Evolutionary conservation across 1,284 basidiomycete genomes (phyloP).

Genomic region (Sporisorium graminicola): DNA sequence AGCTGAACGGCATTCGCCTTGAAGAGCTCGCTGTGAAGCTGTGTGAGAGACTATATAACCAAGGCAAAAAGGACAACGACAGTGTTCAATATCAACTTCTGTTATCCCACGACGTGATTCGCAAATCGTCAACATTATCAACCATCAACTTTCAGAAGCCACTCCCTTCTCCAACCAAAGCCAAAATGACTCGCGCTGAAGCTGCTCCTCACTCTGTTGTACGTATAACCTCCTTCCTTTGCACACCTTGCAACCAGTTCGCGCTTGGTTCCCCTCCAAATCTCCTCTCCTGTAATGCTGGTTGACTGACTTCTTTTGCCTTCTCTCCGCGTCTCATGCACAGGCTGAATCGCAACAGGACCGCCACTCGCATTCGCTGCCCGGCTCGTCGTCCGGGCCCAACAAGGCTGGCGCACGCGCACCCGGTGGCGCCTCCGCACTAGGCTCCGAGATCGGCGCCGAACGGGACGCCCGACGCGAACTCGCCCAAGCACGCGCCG

Average conservation of each 20-base stretch:
- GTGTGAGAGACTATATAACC: too few species aligned
- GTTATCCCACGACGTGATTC: too few species aligned
- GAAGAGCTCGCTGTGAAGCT: too few species aligned
- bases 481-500: constrained; percentile 20
- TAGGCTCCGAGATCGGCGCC: constrained; percentile 41
- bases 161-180: not conserved
- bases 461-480: constrained; percentile 41
- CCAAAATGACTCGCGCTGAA: constrained; percentile 42
- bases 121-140: not conserved
- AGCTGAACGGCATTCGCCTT: too few species aligned
- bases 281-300: not conserved
- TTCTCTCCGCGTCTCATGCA: too few species aligned
- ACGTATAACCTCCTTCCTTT: constrained; percentile 9
- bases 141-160: not conserved
- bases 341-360: constrained; percentile 40
- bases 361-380: constrained; percentile 26
- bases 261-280: too few species aligned
- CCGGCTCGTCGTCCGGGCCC: constrained; percentile 38
- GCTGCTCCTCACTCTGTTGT: constrained; percentile 41
- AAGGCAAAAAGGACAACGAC: too few species aligned
- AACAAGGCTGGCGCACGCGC: constrained; percentile 37
- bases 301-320: not conserved
- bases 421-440: constrained; percentile 20
- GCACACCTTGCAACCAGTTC: too few species aligned
- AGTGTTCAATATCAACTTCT: too few species aligned